phyloP scores from a whole-genome alignment of 2,329 filamentous ascomycete genomes.

The Chrysosphaeria jannelii region DNA sequence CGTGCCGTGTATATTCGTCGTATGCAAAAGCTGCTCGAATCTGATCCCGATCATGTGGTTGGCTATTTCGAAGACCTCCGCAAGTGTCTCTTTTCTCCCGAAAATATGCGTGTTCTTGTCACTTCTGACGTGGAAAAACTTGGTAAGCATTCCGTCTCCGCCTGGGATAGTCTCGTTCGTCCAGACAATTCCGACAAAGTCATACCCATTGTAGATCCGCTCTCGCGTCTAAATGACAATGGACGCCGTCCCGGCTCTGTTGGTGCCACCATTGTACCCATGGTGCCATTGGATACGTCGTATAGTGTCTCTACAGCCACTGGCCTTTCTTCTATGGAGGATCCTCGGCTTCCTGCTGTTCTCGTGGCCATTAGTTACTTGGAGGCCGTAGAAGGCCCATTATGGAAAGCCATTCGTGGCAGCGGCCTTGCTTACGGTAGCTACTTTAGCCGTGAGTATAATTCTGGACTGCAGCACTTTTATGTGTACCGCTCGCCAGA shows the following conservation, averaged over 20 bases:
- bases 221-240: slow-evolving; percentile 41
- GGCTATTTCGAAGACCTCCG: slow-evolving; percentile 50
- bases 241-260: slow-evolving; percentile 47
- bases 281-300: slow-evolving; percentile 78
- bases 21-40: slow-evolving; percentile 49
- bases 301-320: slow-evolving; percentile 49
- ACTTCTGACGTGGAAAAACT: slow-evolving; percentile 54
- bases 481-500: slow-evolving; percentile 76
- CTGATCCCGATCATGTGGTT: slow-evolving; percentile 47
- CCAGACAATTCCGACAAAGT: slow-evolving; percentile 20
- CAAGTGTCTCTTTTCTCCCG: slow-evolving; percentile 44
- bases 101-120: slow-evolving; percentile 65
- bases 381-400: slow-evolving; percentile 72
- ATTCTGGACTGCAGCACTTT: slow-evolving; percentile 56
- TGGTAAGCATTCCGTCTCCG: slow-evolving; percentile 17
- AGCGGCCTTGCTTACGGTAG: slow-evolving; percentile 82
- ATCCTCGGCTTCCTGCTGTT: slow-evolving; percentile 53
- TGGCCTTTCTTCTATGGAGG: slow-evolving; percentile 44
- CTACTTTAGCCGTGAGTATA: slow-evolving; percentile 45
- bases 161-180: slow-evolving; percentile 39
- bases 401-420: slow-evolving; percentile 81
- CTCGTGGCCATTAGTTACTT: slow-evolving; percentile 78
- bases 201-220: slow-evolving; percentile 37
- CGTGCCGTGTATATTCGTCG: slow-evolving; percentile 68
- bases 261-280: slow-evolving; percentile 53